A percentile compares a stretch with the other conserved stretches of the same genome.
These are phyloP conservation scores for Trametes hirsuta DNA, from an alignment of 1,284 basidiomycete genomes.

Conservation along the genomic window DNA sequence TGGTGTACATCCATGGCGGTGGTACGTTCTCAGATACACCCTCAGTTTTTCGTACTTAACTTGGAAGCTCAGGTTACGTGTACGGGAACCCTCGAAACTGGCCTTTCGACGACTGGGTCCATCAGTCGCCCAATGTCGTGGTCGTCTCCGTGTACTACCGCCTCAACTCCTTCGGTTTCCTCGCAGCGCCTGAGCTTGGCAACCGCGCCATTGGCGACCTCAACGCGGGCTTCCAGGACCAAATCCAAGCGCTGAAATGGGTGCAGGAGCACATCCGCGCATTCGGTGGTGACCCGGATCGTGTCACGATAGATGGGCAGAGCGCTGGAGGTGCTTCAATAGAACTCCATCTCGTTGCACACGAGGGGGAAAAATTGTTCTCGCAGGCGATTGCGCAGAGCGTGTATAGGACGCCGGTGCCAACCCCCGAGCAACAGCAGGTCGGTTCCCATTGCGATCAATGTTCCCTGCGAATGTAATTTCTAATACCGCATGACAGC, in stretches of 20 bases:
- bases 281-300: constrained; percentile 64
- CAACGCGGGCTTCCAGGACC: constrained; percentile 66
- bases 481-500: constrained; percentile 33
- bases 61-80: constrained; percentile 44
- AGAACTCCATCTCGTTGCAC: constrained; percentile 56
- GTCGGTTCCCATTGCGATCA: constrained; percentile 35
- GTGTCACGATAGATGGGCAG: constrained; percentile 65
- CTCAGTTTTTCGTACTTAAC: not conserved
- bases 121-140: constrained; percentile 43
- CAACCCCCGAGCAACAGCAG: constrained; percentile 51
- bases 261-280: constrained; percentile 58
- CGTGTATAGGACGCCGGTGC: constrained; percentile 53
- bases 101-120: constrained; percentile 45
- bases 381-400: constrained; percentile 60
- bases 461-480: not conserved
- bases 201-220: constrained; percentile 48
- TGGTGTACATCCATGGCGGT: constrained; percentile 73
- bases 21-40: constrained; percentile 34
- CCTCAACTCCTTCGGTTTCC: constrained; percentile 47
- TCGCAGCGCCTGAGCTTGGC: constrained; percentile 46
- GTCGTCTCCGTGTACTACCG: constrained; percentile 50
- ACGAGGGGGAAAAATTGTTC: constrained; percentile 46
- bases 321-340: constrained; percentile 62
- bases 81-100: constrained; percentile 58
- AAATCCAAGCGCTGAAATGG: constrained; percentile 64